Evolutionary conservation across 257 asterid species (phyloP), one percentile per base, ranked within the genome.

Genomic region (Leptodermis oblonga): DNA sequence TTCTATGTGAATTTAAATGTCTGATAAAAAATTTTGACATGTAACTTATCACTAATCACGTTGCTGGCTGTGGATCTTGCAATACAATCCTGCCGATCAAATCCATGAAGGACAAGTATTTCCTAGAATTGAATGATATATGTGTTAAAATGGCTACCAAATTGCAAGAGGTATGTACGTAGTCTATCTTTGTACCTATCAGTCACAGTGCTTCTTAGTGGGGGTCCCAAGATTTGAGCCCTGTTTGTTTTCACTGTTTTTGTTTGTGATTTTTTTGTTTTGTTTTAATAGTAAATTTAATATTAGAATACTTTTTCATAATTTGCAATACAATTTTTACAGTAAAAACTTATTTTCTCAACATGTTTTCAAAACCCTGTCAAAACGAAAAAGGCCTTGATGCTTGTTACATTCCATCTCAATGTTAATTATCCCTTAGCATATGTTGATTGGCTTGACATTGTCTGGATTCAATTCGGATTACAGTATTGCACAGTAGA

Each of bases 31-130:
- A 17, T 7, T 25, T 33, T 6, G 28, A 23, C 25, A 1, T 68
- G 68, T 59, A 61, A 41, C 53, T 48, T 34, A 31, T 23, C 41
- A 3, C 22, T 22, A 41, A 54, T 54, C 51, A 52, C 76, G 67
- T 68, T 49, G 8, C 20, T 30, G 45, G 73, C 73, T 43, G 51
- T 64, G 68, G 28, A 48, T 66, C 22, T 37, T 71, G 43, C 73
- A 58, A 60, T 2, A 20, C 30, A 36, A 20, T 61, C 26, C 77
- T 87, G 86, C 99, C 91, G 99, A 86, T 94, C 68, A 94, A 88
- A 73, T 70, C 85, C 84, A 85, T 94, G 99, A 71, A 81, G 78
- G 97, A 89, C 73, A 66, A 70, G 90, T 86, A 87, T 83, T 85
- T 72, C 60, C 76, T 71, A 43, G 97, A 91, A 12, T 73, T 94